phyloP scores from a whole-genome alignment of 2,329 filamentous ascomycete species.

The Cephalotrichum gorgonifer region DNA sequence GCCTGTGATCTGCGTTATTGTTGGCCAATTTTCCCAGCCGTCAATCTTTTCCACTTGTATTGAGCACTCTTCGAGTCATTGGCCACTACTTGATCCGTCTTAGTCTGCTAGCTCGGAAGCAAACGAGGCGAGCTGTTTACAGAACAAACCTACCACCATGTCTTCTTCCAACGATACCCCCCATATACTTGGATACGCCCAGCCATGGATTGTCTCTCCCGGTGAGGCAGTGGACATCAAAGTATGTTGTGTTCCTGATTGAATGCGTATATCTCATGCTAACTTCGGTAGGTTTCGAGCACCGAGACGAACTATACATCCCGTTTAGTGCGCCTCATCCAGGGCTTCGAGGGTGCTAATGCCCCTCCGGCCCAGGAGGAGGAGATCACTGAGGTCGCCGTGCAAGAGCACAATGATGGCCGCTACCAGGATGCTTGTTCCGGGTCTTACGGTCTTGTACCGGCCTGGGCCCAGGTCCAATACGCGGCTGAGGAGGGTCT shows the following conservation, averaged over 20 bases:
- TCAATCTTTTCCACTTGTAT: too few species aligned
- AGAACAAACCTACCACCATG: not conserved
- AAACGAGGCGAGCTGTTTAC: not conserved
- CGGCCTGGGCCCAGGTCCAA: not conserved
- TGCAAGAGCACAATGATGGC: not conserved
- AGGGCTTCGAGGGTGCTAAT: conserved; percentile 1
- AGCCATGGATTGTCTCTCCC: conserved; percentile 13
- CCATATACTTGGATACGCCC: conserved; percentile 13
- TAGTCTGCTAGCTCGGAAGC: not conserved
- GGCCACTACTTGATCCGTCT: not conserved
- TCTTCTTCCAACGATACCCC: not conserved
- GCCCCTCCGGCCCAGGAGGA: not conserved
- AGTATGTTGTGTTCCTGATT: conserved; percentile 1
- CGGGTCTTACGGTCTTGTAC: not conserved
- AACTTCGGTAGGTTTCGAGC: conserved; percentile 6
- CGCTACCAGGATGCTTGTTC: not conserved
- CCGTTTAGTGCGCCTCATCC: conserved; percentile 8
- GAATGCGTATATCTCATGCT: not conserved
- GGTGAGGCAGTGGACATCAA: conserved; percentile 13
- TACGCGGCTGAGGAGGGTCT: not conserved
- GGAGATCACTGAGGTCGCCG: not conserved
- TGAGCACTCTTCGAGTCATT: not conserved
- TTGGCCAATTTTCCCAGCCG: too few species aligned
- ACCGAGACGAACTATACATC: conserved; percentile 8
- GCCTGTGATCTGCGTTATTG: too few species aligned